Base-by-base conservation (phyloP, 306 rosid species). In the Trifolium subterraneum region DNA sequence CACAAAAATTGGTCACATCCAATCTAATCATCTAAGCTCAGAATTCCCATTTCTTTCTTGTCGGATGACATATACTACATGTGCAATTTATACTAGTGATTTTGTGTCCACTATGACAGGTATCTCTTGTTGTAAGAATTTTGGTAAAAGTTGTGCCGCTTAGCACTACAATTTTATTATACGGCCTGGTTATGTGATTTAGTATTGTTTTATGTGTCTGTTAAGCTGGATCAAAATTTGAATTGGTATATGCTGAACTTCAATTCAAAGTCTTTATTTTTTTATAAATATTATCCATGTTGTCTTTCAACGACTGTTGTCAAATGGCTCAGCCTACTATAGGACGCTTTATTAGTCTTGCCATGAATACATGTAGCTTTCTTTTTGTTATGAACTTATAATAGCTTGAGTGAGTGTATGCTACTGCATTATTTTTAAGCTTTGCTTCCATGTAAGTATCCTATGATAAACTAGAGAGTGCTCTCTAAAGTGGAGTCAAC, bases 1-100 rank as follows among this genome's bases (percentile, higher is more conserved):
- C 1, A 88, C 88, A 78, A 86, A 62, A 77, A 78, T 79, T 70
- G 96, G 99, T 95, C 90, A 79, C 38, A 14, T 78, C 23, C 70
- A 80, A 75, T 77, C 70, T 47, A 22, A 22, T 22, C 1, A 22
- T 22, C 63, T 61, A 22, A 22, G 39, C 70, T 44, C 22, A 8
- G 44, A 41, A 23, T 39, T 71, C 58, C 54, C 20, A 22, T 60
- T 79, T 22, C 70, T 29, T 64, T 68, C 36, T 64, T 55, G 64
- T 77, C 20, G 38, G 68, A 54, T 73, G 31, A 74, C 33, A 50
- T 71, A 16, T 71, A 23, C 15, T 77, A 22, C 71, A 45, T 50
- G 31, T 50, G 51, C 68, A 74, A 67, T 65, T 77, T 63, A 41
- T 77, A 18, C 47, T 35, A 35, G 47, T 44, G 71, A 44, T 55